These are phyloP conservation scores for Hsuehochloa calcarea DNA, from an alignment of 176 grass and related monocot species.

Conservation along the genomic window DNA sequence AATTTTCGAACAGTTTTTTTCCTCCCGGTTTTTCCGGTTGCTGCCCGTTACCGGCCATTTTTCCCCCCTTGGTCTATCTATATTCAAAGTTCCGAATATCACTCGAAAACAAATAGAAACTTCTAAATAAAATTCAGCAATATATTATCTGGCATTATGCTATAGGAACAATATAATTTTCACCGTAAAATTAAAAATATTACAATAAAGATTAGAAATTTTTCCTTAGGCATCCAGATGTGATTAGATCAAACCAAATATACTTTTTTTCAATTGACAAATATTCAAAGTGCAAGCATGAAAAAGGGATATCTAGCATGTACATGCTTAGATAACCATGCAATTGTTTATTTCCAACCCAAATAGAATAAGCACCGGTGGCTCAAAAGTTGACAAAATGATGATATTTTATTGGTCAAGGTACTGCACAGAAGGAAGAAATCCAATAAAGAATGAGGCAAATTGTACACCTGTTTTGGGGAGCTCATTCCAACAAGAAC, in stretches of 20 bases:
- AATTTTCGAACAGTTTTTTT: too few relatives aligned
- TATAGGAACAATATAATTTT: not conserved
- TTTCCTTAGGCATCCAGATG: not conserved
- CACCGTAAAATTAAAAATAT: not conserved
- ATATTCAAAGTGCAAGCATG: not conserved
- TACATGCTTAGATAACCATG: not conserved
- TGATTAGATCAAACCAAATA: not conserved
- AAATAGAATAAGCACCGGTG: not conserved
- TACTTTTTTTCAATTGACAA: not conserved
- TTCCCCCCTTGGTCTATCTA: not conserved
- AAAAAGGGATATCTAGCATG: not conserved
- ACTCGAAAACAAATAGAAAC: not conserved
- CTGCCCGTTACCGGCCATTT: too few relatives aligned
- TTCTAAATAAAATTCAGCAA: too few relatives aligned
- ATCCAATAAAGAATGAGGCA: not conserved
- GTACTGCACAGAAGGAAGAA: not conserved
- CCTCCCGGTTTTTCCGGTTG: too few relatives aligned
- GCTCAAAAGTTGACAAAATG: not conserved
- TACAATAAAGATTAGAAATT: not conserved
- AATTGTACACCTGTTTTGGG: slow-evolving; percentile 54
- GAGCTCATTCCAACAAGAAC: slow-evolving; percentile 97
- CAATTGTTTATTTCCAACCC: not conserved
- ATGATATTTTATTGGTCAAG: not conserved
- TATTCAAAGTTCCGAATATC: not conserved
- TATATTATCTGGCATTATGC: not conserved